Percentiles rank a stretch among this genome's conserved stretches.
These are phyloP conservation scores for Gliomastix tumulicola DNA, from an alignment of 2,329 filamentous ascomycete species.

Conservation along the genomic window DNA sequence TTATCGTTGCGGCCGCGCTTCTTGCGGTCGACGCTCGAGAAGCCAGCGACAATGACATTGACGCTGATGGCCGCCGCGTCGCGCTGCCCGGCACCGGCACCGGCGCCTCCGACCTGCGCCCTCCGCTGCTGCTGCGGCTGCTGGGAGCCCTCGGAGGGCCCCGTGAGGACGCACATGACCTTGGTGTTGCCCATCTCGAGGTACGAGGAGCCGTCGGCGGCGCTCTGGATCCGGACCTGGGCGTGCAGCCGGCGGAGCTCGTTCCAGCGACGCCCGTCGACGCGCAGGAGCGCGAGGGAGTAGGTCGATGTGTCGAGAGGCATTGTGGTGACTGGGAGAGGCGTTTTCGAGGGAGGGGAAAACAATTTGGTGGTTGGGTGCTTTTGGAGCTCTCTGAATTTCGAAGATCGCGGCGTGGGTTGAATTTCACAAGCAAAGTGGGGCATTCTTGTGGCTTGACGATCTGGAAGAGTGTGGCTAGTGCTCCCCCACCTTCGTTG, in stretches of 20 bases:
- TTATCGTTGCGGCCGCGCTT: conserved; percentile 70
- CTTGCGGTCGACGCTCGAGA: conserved; percentile 81
- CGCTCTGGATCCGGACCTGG: conserved; percentile 85
- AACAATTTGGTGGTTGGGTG: too few relatives aligned
- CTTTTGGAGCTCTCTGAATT: too few relatives aligned
- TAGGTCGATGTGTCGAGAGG: conserved; percentile 93
- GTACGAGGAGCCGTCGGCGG: conserved; percentile 88
- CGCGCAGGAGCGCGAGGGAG: conserved; percentile 73
- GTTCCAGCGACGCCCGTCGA: conserved; percentile 90
- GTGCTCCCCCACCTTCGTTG: too few relatives aligned
- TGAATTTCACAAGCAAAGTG: too few relatives aligned
- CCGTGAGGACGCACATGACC: conserved; percentile 85
- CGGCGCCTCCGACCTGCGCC: conserved; percentile 21
- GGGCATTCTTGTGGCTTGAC: too few relatives aligned
- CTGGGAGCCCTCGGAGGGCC: conserved; percentile 62
- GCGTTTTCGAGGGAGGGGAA: too few relatives aligned
- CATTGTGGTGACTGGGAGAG: too few relatives aligned
- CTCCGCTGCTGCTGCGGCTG: conserved; percentile 16
- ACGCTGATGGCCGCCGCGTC: conserved; percentile 60
- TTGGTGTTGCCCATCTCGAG: conserved; percentile 97
- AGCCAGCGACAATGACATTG: conserved; percentile 79
- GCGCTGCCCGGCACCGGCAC: conserved; percentile 22
- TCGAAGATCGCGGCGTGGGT: too few relatives aligned
- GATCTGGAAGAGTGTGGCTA: too few relatives aligned
- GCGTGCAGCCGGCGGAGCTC: conserved; percentile 84